Evolutionary conservation across 1,284 basidiomycete species (phyloP).

Genomic region (Trametes versicolor): DNA sequence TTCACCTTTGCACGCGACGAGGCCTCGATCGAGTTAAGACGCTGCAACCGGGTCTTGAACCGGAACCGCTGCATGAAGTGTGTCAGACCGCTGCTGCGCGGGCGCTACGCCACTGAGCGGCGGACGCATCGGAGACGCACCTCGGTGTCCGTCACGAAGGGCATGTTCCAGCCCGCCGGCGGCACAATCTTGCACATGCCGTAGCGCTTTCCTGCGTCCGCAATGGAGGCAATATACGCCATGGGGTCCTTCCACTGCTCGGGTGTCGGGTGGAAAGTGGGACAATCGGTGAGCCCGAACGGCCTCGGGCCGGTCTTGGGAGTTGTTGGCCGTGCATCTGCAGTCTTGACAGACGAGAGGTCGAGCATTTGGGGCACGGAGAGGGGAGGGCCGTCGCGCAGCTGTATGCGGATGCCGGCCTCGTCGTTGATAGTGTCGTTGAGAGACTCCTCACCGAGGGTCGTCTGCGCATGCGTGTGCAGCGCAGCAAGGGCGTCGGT

Average conservation of each 20-base stretch:
- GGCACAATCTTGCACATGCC: conserved; percentile 98
- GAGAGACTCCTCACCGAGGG: conserved; percentile 58
- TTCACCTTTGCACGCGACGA: conserved; percentile 96
- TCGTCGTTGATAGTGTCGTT: conserved; percentile 39
- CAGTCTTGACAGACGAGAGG: conserved; percentile 75
- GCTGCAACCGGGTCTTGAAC: conserved; percentile 96
- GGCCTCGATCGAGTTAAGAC: conserved; percentile 97
- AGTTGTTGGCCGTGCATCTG: conserved; percentile 56
- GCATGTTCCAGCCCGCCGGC: conserved; percentile 94
- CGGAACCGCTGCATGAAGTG: conserved; percentile 75
- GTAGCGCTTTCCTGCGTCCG: conserved; percentile 77
- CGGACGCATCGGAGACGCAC: conserved; percentile 55
- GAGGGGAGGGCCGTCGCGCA: conserved; percentile 63
- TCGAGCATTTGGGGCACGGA: conserved; percentile 69
- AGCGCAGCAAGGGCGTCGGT: conserved; percentile 83
- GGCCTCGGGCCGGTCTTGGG: conserved; percentile 61
- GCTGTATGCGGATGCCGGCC: conserved; percentile 39
- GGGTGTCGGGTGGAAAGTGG: conserved; percentile 86
- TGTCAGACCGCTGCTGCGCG: conserved; percentile 23
- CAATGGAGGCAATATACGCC: conserved; percentile 91
- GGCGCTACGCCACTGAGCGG: conserved; percentile 33
- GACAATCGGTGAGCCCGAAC: conserved; percentile 92
- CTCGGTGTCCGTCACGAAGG: conserved; percentile 96
- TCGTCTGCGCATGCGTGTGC: conserved; percentile 69
- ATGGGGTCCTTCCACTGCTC: conserved; percentile 98